Percentiles rank a stretch among this genome's conserved stretches.
Evolutionary conservation across 345 rosid genomes (phyloP).

Genomic region (Isatis tinctoria): DNA sequence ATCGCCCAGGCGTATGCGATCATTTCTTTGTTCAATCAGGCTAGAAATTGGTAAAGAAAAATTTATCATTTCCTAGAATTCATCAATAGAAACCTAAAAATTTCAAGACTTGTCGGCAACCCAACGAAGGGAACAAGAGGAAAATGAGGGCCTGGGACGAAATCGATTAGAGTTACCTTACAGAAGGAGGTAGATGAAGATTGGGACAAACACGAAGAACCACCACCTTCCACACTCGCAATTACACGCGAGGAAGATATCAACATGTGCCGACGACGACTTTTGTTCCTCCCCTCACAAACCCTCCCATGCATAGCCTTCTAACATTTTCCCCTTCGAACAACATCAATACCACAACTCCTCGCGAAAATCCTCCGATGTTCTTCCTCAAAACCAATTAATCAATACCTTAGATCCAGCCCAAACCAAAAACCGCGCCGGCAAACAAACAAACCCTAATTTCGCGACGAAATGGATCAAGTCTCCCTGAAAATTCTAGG

Average conservation of each 20-base stretch:
- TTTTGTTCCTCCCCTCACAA: conserved; percentile 39
- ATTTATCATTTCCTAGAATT: too few species aligned
- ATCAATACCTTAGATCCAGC: conserved; percentile 20
- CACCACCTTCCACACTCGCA: conserved; percentile 38
- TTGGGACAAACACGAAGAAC: conserved; percentile 34
- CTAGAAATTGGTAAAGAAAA: background rate
- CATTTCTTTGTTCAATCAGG: background rate
- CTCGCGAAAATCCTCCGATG: background rate
- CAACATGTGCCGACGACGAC: conserved; percentile 70
- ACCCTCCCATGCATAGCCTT: conserved; percentile 64
- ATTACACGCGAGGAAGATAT: conserved; percentile 52
- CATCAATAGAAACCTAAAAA: too few species aligned
- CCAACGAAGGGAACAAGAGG: too few species aligned
- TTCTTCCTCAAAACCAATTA: too few species aligned
- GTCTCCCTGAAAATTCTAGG: conserved; percentile 27
- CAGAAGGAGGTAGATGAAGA: conserved; percentile 46
- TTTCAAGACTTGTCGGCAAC: too few species aligned
- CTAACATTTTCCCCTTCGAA: conserved; percentile 61
- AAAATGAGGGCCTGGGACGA: too few species aligned
- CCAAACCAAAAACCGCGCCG: background rate
- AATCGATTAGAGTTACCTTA: conserved; percentile 43
- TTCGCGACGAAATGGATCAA: conserved; percentile 3
- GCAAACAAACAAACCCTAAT: conserved; percentile 6
- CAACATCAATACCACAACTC: conserved; percentile 43
- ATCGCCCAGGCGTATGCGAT: too few species aligned